A percentile compares a stretch with the other conserved stretches of the same genome.
phyloP scores from a whole-genome alignment of 2,329 filamentous ascomycete species.

The Penicillium sp. region DNA sequence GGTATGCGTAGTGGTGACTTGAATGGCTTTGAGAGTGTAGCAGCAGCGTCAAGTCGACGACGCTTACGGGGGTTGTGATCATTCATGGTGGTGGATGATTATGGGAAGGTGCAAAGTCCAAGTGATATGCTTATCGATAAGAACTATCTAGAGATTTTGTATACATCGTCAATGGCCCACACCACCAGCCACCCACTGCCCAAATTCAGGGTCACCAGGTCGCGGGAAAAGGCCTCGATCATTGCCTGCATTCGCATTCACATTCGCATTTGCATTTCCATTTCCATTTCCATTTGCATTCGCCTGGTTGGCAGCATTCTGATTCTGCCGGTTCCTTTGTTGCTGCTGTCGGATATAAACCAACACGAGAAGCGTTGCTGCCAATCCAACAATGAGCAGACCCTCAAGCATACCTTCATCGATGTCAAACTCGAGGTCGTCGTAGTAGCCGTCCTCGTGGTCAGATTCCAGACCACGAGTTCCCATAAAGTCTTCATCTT shows the following conservation, averaged over 20 bases:
- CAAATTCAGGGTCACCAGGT: constrained; percentile 66
- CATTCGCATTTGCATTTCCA: constrained; percentile 17
- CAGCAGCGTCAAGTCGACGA: constrained; percentile 60
- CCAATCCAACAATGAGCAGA: constrained; percentile 75
- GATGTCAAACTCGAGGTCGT: constrained; percentile 62
- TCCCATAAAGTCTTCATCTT: constrained; percentile 33
- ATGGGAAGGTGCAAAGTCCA: neutral
- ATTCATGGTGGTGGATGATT: constrained; percentile 15
- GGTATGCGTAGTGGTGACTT: constrained; percentile 65
- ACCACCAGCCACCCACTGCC: constrained; percentile 66
- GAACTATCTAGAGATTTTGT: constrained; percentile 14
- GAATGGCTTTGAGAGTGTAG: constrained; percentile 68
- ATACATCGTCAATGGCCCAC: constrained; percentile 52
- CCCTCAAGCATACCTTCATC: constrained; percentile 83
- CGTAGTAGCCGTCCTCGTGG: constrained; percentile 54
- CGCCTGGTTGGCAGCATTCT: constrained; percentile 27
- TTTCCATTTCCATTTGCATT: constrained; percentile 24
- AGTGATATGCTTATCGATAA: neutral
- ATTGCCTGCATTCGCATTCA: constrained; percentile 22
- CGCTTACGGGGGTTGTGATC: constrained; percentile 54
- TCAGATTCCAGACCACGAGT: constrained; percentile 28
- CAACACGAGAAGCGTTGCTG: constrained; percentile 70
- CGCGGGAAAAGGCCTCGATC: constrained; percentile 63
- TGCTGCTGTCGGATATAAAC: constrained; percentile 68
- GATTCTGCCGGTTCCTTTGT: constrained; percentile 41